phyloP scores from a whole-genome alignment of 768 basidiomycete species.

The Collybiopsis luxurians region DNA sequence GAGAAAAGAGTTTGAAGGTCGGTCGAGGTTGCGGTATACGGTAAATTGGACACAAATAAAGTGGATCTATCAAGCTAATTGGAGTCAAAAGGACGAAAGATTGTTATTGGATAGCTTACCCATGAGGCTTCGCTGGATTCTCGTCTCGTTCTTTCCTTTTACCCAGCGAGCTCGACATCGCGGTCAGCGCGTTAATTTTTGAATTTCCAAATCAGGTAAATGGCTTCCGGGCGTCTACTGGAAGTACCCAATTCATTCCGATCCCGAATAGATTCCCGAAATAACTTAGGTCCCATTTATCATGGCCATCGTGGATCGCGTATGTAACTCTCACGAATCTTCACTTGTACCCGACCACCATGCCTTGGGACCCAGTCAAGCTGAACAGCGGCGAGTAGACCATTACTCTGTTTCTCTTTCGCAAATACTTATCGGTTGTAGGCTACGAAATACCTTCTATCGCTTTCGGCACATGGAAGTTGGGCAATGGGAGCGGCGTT shows the following conservation, averaged over 20 bases:
- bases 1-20: constrained; percentile 94
- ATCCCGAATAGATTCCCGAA: too few species aligned
- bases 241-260: background rate
- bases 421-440: constrained; percentile 17
- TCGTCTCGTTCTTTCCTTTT: constrained; percentile 43
- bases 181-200: background rate
- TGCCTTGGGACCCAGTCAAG: constrained; percentile 61
- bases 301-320: background rate
- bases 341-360: too few species aligned
- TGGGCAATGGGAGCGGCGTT: constrained; percentile 54
- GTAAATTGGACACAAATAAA: constrained; percentile 90
- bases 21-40: constrained; percentile 85
- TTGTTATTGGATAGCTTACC: constrained; percentile 21
- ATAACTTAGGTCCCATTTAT: too few species aligned
- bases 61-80: constrained; percentile 55
- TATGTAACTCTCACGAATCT: background rate
- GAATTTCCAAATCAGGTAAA: background rate
- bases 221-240: background rate
- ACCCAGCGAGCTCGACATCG: constrained; percentile 31
- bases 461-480: constrained; percentile 64
- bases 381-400: constrained; percentile 53
- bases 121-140: constrained; percentile 25
- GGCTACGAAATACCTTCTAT: constrained; percentile 50
- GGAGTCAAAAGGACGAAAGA: background rate
- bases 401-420: background rate